Conservation (phyloP, 495 filamentous ascomycete genomes). For the Mytilinidion resinicola region DNA sequence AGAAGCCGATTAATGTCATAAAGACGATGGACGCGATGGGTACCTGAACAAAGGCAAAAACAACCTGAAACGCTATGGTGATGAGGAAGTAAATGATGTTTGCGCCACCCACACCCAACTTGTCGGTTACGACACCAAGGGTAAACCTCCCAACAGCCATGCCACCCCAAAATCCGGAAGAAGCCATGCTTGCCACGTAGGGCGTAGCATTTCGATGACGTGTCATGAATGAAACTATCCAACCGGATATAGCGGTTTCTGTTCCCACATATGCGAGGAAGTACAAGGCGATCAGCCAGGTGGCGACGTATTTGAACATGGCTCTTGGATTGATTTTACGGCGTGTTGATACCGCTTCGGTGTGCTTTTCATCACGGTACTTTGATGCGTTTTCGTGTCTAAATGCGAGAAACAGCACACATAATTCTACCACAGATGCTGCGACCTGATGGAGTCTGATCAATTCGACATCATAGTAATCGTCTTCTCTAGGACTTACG, state of each 20-base stretch:
- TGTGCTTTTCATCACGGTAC: constrained; percentile 7
- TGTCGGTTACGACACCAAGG: constrained; percentile 10
- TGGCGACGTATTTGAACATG: constrained; percentile 9
- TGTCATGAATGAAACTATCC: constrained; percentile 14
- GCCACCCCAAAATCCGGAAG: constrained; percentile 17
- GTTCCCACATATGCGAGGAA: constrained; percentile 18
- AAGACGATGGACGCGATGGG: constrained; percentile 2
- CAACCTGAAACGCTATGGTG: constrained; percentile 7
- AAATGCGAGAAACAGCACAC: constrained; percentile 6
- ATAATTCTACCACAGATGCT: constrained; percentile 1
- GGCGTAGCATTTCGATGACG: constrained; percentile 6
- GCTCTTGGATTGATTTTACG: neutral
- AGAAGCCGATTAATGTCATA: constrained; percentile 11
- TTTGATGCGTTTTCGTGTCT: constrained; percentile 2
- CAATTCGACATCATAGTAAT: neutral
- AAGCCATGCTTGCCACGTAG: constrained; percentile 3
- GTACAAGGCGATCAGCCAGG: constrained; percentile 5
- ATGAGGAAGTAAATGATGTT: constrained; percentile 1
- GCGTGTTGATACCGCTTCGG: neutral
- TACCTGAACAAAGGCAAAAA: neutral
- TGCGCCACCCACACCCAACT: constrained; percentile 7
- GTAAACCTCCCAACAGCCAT: constrained; percentile 12
- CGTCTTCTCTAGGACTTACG: neutral
- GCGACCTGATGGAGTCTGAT: neutral
- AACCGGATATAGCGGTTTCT: constrained; percentile 17